A percentile compares a stretch with the other conserved stretches of the same genome.
These are phyloP conservation scores for Tolypocladium capitatum DNA, from an alignment of 2,329 filamentous ascomycete genomes.

Conservation along the genomic window DNA sequence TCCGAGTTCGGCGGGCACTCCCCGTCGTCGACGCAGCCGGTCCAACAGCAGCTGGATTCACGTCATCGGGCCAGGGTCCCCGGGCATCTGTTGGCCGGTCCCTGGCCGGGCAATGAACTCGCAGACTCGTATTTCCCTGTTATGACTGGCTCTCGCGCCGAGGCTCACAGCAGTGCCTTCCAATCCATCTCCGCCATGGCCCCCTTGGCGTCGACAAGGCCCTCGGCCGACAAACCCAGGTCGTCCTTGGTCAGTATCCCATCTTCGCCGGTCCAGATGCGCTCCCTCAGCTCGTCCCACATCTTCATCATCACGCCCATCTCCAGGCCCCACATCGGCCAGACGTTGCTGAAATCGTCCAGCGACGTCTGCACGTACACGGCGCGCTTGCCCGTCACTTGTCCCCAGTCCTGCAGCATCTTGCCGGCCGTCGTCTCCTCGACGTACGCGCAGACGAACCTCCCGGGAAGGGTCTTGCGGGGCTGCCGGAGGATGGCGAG, in stretches of 20 bases:
- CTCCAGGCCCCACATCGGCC: not conserved
- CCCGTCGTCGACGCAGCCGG: too few species aligned
- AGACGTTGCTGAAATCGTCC: not conserved
- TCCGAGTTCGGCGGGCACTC: too few species aligned
- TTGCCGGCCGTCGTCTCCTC: not conserved
- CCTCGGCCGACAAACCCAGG: not conserved
- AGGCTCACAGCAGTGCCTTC: not conserved
- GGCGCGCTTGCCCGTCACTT: not conserved
- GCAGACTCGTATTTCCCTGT: too few species aligned
- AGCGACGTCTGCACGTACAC: not conserved
- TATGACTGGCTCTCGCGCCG: too few species aligned
- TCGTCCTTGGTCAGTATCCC: not conserved
- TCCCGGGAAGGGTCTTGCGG: not conserved
- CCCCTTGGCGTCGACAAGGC: not conserved
- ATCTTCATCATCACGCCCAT: not conserved
- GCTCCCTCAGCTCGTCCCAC: not conserved
- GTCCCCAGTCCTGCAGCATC: not conserved
- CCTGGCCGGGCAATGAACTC: too few species aligned
- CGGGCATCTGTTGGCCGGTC: too few species aligned
- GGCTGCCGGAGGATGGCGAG: not conserved
- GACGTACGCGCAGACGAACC: not conserved
- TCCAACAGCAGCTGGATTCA: too few species aligned
- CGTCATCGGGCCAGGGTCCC: too few species aligned
- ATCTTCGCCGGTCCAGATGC: not conserved
- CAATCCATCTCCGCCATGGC: not conserved